Evolutionary conservation across 2,329 filamentous ascomycete species (phyloP).

Genomic region (Fusarium pseudograminearum): DNA sequence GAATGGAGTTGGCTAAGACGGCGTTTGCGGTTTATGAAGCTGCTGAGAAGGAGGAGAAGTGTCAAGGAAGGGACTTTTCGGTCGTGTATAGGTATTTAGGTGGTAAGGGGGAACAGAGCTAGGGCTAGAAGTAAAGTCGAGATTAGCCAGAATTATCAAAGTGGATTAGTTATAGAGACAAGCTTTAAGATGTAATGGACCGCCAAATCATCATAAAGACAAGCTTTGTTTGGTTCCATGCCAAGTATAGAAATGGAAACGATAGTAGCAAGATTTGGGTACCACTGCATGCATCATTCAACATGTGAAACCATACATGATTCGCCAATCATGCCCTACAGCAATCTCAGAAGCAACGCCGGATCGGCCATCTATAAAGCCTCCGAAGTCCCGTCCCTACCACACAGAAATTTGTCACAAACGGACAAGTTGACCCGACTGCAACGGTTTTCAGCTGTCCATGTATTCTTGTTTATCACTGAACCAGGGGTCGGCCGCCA

Average conservation of each 20-base stretch:
- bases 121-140: not conserved
- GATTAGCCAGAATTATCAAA: not conserved
- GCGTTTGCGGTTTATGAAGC: conserved; percentile 76
- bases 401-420: not conserved
- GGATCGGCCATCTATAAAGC: conserved; percentile 26
- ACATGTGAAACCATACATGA: not conserved
- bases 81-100: conserved; percentile 81
- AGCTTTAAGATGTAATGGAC: no score
- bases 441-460: not conserved
- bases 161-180: not conserved
- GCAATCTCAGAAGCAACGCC: not conserved
- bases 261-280: not conserved
- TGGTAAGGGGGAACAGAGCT: conserved; percentile 58
- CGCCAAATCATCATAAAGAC: not conserved
- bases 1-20: conserved; percentile 71
- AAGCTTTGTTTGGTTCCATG: not conserved
- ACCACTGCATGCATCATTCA: not conserved
- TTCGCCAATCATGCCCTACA: not conserved
- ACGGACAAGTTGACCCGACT: conserved; percentile 27
- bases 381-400: conserved; percentile 29
- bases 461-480: not conserved
- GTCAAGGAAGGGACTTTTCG: conserved; percentile 81
- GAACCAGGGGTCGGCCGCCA: conserved; percentile 41
- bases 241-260: not conserved
- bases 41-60: conserved; percentile 70